These are phyloP conservation scores for Osmanthus fragrans DNA, from an alignment of 257 asterid genomes.

Conservation along the genomic window DNA sequence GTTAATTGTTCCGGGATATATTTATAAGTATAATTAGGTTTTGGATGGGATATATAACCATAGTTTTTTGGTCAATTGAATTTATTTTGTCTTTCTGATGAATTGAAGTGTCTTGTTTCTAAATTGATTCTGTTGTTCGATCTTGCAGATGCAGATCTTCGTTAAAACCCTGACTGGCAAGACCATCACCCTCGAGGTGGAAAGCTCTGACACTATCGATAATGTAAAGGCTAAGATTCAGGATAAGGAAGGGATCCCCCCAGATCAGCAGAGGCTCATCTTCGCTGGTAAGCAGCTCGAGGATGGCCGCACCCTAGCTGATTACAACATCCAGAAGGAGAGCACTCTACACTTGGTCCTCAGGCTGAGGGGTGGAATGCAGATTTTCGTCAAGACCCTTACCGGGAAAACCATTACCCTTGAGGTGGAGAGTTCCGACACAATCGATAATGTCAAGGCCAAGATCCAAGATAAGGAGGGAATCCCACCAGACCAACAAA, in stretches of 20 bases:
- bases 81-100: neutral
- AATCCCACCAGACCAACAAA: no score
- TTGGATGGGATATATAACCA: neutral
- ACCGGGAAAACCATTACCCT: no score
- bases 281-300: neutral
- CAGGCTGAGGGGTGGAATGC: neutral
- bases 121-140: neutral
- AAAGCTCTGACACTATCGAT: no score
- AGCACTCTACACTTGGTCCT: neutral
- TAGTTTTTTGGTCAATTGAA: no score
- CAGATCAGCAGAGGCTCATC: neutral
- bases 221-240: neutral
- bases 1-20: no score
- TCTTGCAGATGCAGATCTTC: neutral
- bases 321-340: neutral
- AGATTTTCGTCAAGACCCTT: no score
- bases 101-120: neutral
- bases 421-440: no score
- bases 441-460: no score
- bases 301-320: neutral
- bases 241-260: neutral
- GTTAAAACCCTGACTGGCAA: neutral
- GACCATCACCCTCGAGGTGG: no score
- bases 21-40: no score
- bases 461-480: no score